A percentile compares a stretch with the other conserved stretches of the same genome.
Evolutionary conservation across 352 stramenopile species (phyloP).

Genomic region (Pythium chondricola): DNA sequence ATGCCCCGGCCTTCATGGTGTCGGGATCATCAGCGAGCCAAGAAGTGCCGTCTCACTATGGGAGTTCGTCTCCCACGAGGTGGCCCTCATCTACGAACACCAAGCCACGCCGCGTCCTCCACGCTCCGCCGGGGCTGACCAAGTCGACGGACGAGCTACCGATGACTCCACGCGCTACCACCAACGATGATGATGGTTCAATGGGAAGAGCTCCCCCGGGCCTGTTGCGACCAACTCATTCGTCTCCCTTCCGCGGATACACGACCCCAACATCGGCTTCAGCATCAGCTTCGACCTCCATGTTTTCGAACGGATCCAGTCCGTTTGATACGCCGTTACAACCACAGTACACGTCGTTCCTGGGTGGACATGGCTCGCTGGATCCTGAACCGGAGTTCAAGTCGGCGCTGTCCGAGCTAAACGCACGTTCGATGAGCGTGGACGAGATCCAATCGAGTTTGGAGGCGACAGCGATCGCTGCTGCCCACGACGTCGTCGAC

Average conservation of each 20-base stretch:
- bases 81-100: conserved; percentile 14
- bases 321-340: too few relatives aligned
- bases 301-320: conserved; percentile 14
- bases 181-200: not conserved
- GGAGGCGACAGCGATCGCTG: conserved; percentile 16
- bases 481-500: conserved; percentile 19
- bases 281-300: not conserved
- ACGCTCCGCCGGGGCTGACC: conserved; percentile 41
- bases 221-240: not conserved
- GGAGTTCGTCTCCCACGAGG: conserved; percentile 16
- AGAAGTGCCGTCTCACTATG: not conserved
- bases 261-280: not conserved
- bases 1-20: conserved; percentile 16
- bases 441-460: conserved; percentile 27
- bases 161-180: not conserved
- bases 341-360: conserved; percentile 8
- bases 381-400: conserved; percentile 39
- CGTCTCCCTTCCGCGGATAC: conserved; percentile 8
- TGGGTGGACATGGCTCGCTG: conserved; percentile 7
- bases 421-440: conserved; percentile 58
- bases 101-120: conserved; percentile 34
- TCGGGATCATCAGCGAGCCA: conserved; percentile 10
- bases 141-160: conserved; percentile 4
- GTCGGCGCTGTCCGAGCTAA: conserved; percentile 52
- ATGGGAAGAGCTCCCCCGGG: conserved; percentile 8